These are phyloP conservation scores for Lipomyces japonicus DNA, from an alignment of 805 yeast species.

Conservation along the genomic window DNA sequence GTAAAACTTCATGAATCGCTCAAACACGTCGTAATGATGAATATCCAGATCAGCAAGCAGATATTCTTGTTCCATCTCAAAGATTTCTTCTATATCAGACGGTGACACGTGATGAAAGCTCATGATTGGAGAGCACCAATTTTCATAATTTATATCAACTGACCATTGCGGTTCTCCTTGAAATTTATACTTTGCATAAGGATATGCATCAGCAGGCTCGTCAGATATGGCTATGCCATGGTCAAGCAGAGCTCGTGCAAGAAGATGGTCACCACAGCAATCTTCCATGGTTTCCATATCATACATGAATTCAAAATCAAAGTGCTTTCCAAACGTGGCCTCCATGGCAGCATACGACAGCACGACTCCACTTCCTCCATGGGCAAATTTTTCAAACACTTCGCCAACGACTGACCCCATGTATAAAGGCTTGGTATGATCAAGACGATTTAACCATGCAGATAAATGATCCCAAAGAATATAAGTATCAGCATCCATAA, in stretches of 20 bases:
- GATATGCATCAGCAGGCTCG: slow-evolving; percentile 4
- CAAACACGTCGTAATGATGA: slow-evolving; percentile 33
- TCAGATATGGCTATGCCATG: slow-evolving; percentile 17
- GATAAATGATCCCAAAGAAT: slow-evolving; percentile 33
- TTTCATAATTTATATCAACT: slow-evolving; percentile 12
- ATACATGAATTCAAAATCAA: slow-evolving; percentile 24
- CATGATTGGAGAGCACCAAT: slow-evolving; percentile 34
- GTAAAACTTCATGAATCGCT: slow-evolving; percentile 31
- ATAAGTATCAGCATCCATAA: slow-evolving; percentile 38
- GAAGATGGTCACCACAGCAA: slow-evolving; percentile 40
- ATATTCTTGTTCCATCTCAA: slow-evolving; percentile 36
- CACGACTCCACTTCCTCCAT: slow-evolving; percentile 40
- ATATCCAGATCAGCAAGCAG: slow-evolving; percentile 2
- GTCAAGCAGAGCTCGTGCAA: slow-evolving; percentile 31
- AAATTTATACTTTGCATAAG: slow-evolving; percentile 22
- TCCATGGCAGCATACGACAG: slow-evolving; percentile 36
- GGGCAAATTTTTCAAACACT: slow-evolving; percentile 34
- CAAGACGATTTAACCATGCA: slow-evolving; percentile 25
- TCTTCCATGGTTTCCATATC: slow-evolving; percentile 19
- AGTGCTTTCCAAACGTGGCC: slow-evolving; percentile 29
- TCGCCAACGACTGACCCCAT: slow-evolving; percentile 34
- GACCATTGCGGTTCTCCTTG: slow-evolving; percentile 35
- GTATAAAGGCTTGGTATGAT: slow-evolving; percentile 34
- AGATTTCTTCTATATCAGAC: slow-evolving; percentile 24
- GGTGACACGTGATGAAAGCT: slow-evolving; percentile 36